Evolutionary conservation across 495 filamentous ascomycete species (phyloP).

Genomic region (Xylaria longipes): DNA sequence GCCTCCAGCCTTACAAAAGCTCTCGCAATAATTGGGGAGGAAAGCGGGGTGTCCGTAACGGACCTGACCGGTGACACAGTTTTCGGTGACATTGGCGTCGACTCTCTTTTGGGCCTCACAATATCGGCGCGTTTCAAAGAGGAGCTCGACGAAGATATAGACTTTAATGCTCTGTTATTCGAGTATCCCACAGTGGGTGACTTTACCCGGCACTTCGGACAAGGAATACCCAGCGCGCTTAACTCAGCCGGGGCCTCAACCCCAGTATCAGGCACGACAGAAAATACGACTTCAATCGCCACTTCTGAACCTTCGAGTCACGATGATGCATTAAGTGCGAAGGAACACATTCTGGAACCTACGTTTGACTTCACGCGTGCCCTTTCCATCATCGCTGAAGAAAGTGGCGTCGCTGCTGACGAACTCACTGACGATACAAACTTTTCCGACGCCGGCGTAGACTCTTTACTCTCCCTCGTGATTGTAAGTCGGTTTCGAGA

Average conservation of each 20-base stretch:
- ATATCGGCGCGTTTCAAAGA: slow-evolving; percentile 46
- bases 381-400: slow-evolving; percentile 40
- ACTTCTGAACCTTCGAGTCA: too few relatives aligned
- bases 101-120: slow-evolving; percentile 48
- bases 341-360: too few relatives aligned
- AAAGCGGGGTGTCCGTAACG: slow-evolving; percentile 48
- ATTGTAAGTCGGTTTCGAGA: slow-evolving; percentile 50
- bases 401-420: slow-evolving; percentile 57
- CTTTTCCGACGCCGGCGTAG: slow-evolving; percentile 53
- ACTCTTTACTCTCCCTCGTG: slow-evolving; percentile 55
- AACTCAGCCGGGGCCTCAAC: slow-evolving; percentile 43
- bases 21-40: slow-evolving; percentile 49
- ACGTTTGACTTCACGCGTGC: background rate
- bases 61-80: slow-evolving; percentile 49
- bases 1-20: background rate
- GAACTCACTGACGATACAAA: slow-evolving; percentile 54
- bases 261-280: too few relatives aligned
- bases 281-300: too few relatives aligned
- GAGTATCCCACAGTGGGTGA: slow-evolving; percentile 54
- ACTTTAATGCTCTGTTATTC: slow-evolving; percentile 62
- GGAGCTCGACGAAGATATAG: slow-evolving; percentile 53
- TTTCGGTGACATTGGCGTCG: slow-evolving; percentile 50
- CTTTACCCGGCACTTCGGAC: too few relatives aligned
- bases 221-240: too few relatives aligned
- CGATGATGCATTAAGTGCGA: too few relatives aligned